These are phyloP conservation scores for Spergularia bocconei DNA, from an alignment of 148 eudicot genomes.

Conservation along the genomic window DNA sequence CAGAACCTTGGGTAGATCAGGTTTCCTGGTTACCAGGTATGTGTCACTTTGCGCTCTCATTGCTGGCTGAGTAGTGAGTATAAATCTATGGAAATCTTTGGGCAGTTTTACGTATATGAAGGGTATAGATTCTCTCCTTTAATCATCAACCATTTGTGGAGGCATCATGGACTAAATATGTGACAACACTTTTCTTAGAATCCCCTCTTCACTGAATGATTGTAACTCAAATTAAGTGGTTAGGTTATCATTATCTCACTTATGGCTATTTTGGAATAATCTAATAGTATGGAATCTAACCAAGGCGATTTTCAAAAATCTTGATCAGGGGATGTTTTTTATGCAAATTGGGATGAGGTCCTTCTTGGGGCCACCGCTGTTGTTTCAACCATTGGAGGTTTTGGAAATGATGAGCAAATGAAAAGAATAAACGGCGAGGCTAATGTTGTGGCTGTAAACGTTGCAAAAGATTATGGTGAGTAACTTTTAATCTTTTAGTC, in stretches of 20 bases:
- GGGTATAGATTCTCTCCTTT: too few species aligned
- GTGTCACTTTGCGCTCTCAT: constrained; percentile 18
- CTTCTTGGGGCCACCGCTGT: constrained; percentile 93
- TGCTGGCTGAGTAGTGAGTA: background rate
- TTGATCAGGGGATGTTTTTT: constrained; percentile 90
- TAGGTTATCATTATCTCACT: too few species aligned
- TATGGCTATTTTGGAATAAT: too few species aligned
- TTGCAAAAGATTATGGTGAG: constrained; percentile 89
- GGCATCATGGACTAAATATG: too few species aligned
- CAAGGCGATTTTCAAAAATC: too few species aligned
- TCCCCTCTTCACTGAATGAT: too few species aligned
- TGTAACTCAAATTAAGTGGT: too few species aligned
- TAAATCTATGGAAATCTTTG: too few species aligned
- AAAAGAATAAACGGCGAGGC: constrained; percentile 95
- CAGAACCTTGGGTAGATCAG: constrained; percentile 86
- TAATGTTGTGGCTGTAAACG: constrained; percentile 82
- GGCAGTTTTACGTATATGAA: too few species aligned
- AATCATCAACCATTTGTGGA: too few species aligned
- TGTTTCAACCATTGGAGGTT: constrained; percentile 91
- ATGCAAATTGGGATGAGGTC: constrained; percentile 94
- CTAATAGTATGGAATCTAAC: too few species aligned
- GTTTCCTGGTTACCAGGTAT: constrained; percentile 87
- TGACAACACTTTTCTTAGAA: too few species aligned
- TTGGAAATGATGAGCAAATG: constrained; percentile 97
- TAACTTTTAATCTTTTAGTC: background rate